phyloP scores from a whole-genome alignment of 2,329 filamentous ascomycete genomes.

The Penicillium glabrum region DNA sequence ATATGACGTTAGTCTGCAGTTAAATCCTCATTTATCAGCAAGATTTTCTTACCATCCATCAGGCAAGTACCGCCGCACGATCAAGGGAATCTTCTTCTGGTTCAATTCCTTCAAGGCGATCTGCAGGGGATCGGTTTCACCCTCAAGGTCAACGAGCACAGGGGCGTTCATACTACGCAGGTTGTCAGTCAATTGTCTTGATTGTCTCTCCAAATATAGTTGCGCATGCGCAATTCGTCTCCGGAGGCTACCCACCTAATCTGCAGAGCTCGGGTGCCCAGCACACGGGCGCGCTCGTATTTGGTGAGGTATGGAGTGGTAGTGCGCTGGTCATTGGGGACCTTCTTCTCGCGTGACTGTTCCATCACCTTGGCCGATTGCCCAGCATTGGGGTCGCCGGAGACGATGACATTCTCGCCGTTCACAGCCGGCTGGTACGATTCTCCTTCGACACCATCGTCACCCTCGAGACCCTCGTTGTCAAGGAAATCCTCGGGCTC shows the following conservation, averaged over 20 bases:
- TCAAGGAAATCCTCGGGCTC: slow-evolving; percentile 59
- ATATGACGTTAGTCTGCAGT: slow-evolving; percentile 8
- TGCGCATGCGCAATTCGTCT: slow-evolving; percentile 67
- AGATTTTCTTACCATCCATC: slow-evolving; percentile 78
- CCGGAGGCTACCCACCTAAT: slow-evolving; percentile 68
- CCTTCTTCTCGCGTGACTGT: slow-evolving; percentile 74
- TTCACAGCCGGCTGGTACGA: slow-evolving; percentile 36
- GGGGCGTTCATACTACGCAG: slow-evolving; percentile 85
- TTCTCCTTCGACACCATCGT: slow-evolving; percentile 54
- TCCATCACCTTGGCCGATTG: slow-evolving; percentile 56
- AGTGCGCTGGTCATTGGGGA: slow-evolving; percentile 79
- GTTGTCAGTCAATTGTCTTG: slow-evolving; percentile 22
- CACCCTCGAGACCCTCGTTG: slow-evolving; percentile 55
- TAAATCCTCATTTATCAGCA: background rate
- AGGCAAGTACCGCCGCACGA: slow-evolving; percentile 91
- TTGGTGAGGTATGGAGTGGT: slow-evolving; percentile 99
- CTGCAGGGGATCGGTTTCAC: slow-evolving; percentile 94
- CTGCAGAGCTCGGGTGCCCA: slow-evolving; percentile 90
- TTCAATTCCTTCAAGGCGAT: slow-evolving; percentile 96
- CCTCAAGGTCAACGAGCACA: slow-evolving; percentile 92
- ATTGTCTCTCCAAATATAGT: background rate
- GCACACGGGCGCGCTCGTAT: slow-evolving; percentile 90
- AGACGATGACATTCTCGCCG: slow-evolving; percentile 43
- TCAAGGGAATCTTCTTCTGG: slow-evolving; percentile 97
- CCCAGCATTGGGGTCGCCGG: slow-evolving; percentile 54